Base-by-base conservation (phyloP, 2,329 filamentous ascomycete genomes). In the Nothomitra cinnamomea region DNA sequence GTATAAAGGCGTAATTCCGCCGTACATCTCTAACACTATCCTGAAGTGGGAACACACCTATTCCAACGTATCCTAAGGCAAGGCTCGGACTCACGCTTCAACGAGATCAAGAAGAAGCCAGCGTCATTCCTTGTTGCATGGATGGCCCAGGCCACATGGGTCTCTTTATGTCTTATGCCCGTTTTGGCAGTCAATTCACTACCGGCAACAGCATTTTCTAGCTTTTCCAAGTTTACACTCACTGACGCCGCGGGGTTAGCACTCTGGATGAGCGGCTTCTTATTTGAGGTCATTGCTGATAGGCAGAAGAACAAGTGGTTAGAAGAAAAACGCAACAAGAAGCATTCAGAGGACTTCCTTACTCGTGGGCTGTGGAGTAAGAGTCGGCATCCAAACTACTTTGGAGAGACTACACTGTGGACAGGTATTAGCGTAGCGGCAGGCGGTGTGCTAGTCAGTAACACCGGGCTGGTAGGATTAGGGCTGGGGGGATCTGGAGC, bases 401-500 rank as follows among this genome's bases (percentile, higher is more conserved):
- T 85, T 62, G 82, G 82, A n/a, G 82, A 85, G 64, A 73, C 72
- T 25, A 81, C 78, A 10, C 68, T 86, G 32, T 86, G 81, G 82
- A 79, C 76, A 0, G 82, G 82, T 1, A 75, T 85, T 55, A 79
- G 81, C 0, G 75, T 77, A 3, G 66, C 71, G 0, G 73, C 78
- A 0, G 77, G 74, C 0, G 79, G 80, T 1, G 68, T 78, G 1
- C 66, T 86, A 50, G 64, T 75, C 1, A 69, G 70, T 13, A 67
- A 65, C n/a, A 72, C 76, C 0, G 76, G 76, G 1, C 77, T 79
- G 62, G 60, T 69, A 1, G 78, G 75, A 0, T 72, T 85, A 61
- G 79, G 79, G 0, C 61, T 82, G 38, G 28, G 5, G 10, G 28
- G 28, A 32, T 68, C 70, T 7, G 71, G 73, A 3, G 64, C 65